Percentiles rank a stretch among this genome's conserved stretches.
Evolutionary conservation across 1,284 basidiomycete genomes (phyloP).

Genomic region (Mycena sp.): DNA sequence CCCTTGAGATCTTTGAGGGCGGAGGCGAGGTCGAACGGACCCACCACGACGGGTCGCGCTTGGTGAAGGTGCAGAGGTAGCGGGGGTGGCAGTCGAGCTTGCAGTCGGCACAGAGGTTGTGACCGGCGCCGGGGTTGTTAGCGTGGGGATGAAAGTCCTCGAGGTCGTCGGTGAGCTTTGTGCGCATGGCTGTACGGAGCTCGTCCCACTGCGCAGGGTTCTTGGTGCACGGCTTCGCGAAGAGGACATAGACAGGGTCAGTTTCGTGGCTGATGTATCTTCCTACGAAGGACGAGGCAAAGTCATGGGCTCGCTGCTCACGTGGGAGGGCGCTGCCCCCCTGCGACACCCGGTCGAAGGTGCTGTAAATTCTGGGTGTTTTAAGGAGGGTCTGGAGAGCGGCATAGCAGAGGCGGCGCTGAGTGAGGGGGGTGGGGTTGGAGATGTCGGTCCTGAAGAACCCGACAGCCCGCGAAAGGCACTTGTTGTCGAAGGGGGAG

Average conservation of each 20-base stretch:
- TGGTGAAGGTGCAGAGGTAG: conserved; percentile 5
- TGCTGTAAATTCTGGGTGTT: neutral
- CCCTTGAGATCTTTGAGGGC: neutral
- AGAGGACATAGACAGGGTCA: neutral
- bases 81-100: conserved; percentile 15
- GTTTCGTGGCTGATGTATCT: conserved; percentile 1
- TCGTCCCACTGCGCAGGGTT: conserved; percentile 6
- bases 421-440: neutral
- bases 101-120: conserved; percentile 10
- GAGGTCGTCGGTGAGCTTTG: neutral
- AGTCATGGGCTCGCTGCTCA: neutral
- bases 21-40: neutral
- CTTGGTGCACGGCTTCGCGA: neutral
- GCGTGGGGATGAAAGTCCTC: conserved; percentile 1
- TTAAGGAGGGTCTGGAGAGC: neutral
- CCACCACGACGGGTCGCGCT: conserved; percentile 5
- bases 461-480: neutral
- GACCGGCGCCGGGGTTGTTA: neutral
- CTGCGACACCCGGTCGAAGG: neutral
- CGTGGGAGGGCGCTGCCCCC: neutral
- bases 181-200: neutral
- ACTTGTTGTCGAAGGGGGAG: neutral
- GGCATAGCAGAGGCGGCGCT: neutral
- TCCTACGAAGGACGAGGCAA: neutral
- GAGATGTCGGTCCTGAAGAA: neutral